Evolutionary conservation across 1,139 yeast species (phyloP), one percentile per base, ranked within the genome.

Genomic region (Pichia sp.): DNA sequence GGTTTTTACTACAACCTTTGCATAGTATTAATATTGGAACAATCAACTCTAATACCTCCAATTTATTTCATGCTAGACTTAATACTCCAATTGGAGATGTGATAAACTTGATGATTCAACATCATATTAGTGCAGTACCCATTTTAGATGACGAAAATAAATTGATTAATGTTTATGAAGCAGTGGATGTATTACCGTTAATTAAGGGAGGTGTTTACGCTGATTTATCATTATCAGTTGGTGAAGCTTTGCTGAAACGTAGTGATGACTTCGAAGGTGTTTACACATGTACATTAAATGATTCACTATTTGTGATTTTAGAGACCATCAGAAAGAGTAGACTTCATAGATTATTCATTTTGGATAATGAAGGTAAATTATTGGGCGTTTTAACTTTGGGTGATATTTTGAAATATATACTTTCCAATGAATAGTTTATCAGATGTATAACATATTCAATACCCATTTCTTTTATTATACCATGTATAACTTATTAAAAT

Each of bases 211-310:
- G 97, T 3, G 82, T 87, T 60, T 88, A 90, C 60, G 86, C 90
- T 37, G 98, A 92, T 64, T 70, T 92, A 52, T 85, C 90, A 40
- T 70, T 94, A 54, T 84, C 94, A 48, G 97, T 94, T 8, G 99
- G 98, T 3, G 97, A 92, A 62, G 98, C 98, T 0, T 72, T 94
- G 46, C 79, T 92, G 78, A 78, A 95, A 63, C 77, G 98, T 60
- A 83, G 95, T 7, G 97, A 90, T 56, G 97, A 92, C 62, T 94
- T 92, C 59, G 98, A 92, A 64, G 98, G 99, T 48, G 98, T 94
- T 16, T 90, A 90, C 64, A 92, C 97, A 0, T 94, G 98, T 66
- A 88, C 97, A 0, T 72, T 81, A 53, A 75, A 81, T 54, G 99
- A 94, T 63, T 75, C 94, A 51, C 71, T 94, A 50, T 85, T 95